Conservation (phyloP, 345 rosid genomes). For the Leavenworthia alabamica region DNA sequence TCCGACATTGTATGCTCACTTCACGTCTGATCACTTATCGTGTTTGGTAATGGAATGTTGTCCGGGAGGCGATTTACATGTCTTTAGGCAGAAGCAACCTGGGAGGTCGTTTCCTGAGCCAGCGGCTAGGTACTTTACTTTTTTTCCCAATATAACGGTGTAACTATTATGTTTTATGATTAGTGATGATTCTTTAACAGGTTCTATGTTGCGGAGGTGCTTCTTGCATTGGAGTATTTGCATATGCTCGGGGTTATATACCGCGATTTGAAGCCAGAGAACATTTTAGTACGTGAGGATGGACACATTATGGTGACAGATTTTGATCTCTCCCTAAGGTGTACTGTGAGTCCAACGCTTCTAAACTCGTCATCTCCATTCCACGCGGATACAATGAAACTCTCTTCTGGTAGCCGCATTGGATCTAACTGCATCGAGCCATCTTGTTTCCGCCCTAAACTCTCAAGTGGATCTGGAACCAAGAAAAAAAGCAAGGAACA, state of each 20-base stretch:
- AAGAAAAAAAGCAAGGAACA: slow-evolving; percentile 49
- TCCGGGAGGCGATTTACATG: slow-evolving; percentile 95
- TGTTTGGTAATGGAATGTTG: slow-evolving; percentile 98
- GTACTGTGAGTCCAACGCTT: slow-evolving; percentile 85
- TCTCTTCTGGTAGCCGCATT: slow-evolving; percentile 62
- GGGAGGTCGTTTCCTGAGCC: slow-evolving; percentile 78
- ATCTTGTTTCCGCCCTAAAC: slow-evolving; percentile 67
- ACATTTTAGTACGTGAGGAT: slow-evolving; percentile 91
- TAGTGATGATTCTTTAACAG: slow-evolving; percentile 29
- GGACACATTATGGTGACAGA: slow-evolving; percentile 98
- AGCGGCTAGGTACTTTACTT: slow-evolving; percentile 71
- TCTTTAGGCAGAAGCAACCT: slow-evolving; percentile 84
- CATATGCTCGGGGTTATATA: slow-evolving; percentile 96
- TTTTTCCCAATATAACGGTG: background rate
- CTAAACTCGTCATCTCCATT: slow-evolving; percentile 48
- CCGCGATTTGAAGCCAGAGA: slow-evolving; percentile 90
- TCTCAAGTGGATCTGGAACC: slow-evolving; percentile 42
- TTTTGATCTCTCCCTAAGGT: slow-evolving; percentile 88
- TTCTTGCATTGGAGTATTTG: slow-evolving; percentile 91
- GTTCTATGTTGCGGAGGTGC: slow-evolving; percentile 95
- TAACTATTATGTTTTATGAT: background rate
- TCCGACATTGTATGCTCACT: slow-evolving; percentile 80
- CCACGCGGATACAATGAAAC: slow-evolving; percentile 48
- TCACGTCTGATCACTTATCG: slow-evolving; percentile 77
- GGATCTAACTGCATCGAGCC: slow-evolving; percentile 72